Base-by-base conservation (phyloP, 768 basidiomycete species). In the Termitomyces titanicus region DNA sequence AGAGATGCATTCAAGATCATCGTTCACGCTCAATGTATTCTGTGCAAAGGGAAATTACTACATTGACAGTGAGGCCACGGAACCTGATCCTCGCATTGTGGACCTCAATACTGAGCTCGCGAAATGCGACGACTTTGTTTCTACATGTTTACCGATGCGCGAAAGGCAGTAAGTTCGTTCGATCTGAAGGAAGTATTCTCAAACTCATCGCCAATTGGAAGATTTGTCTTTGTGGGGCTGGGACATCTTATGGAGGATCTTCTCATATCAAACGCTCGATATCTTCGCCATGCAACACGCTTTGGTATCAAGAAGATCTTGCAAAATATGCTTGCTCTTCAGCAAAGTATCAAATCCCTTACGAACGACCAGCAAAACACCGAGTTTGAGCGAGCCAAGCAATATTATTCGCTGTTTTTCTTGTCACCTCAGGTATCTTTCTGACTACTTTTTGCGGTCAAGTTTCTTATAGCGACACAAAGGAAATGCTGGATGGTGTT, bases 251-350 rank as follows among this genome's bases (percentile, higher is more conserved):
- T 94, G 76, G 93, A 97, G 67, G 82, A 89, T 53, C 73, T 92
- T 44, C 74, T 98, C 51, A 85, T 98, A 59, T 77, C 79, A 8
- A 83, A 87, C 56, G 92, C 89, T 24, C 82, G 84, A 34, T 74
- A 83, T 54, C 79, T 98, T 53, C 83, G 81, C 17, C 64, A 78
- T 34, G 85, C 84, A 10, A 97, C 91, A 62, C 67, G 73, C 0
- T 83, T 83, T 54, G 96, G 96, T 2, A 81, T 95, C 60, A 81
- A 85, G 66, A 97, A 96, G 73, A 88, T 98, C 61, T 71, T 84
- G 65, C 84, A 93, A 27, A 95, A 96, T 69, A 88, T 96, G 46
- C 79, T 94, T 33, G 91, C 96, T 18, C 78, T 98, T 35, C 94
- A 96, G 64, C 96, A 98, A 67, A 86, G 89, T 62, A 80, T 95